Evolutionary conservation across 768 basidiomycete species (phyloP).

Genomic region (Heimioporus sp.): DNA sequence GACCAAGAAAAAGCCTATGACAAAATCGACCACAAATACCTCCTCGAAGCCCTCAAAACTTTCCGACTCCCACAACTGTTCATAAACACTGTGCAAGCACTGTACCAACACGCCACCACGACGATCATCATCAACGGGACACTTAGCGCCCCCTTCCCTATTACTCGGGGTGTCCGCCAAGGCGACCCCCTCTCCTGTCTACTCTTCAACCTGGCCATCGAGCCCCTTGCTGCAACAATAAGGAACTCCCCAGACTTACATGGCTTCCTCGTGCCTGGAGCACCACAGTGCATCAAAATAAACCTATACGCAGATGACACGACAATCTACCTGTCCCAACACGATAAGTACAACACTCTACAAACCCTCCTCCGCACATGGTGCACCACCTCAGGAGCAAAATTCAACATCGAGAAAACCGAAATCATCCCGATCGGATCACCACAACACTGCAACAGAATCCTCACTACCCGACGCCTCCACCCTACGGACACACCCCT

Average conservation of each 20-base stretch:
- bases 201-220: neutral
- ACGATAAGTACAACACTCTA: neutral
- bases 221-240: neutral
- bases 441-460: neutral
- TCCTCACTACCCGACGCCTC: neutral
- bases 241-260: neutral
- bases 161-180: neutral
- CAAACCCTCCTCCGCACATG: neutral
- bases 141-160: neutral
- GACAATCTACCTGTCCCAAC: neutral
- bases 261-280: too few relatives aligned
- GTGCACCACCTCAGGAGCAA: neutral
- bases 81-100: too few relatives aligned
- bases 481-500: neutral
- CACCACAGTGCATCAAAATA: too few relatives aligned
- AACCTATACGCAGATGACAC: neutral
- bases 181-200: neutral
- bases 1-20: slow-evolving; percentile 42
- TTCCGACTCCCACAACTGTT: too few relatives aligned
- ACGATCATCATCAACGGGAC: too few relatives aligned
- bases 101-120: too few relatives aligned
- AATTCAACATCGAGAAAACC: neutral
- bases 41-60: slow-evolving; percentile 1
- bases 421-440: neutral
- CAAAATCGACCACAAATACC: slow-evolving; percentile 33